Evolutionary conservation across 257 asterid genomes (phyloP), one percentile per base, ranked within the genome.

Genomic region (Sherardia arvensis): DNA sequence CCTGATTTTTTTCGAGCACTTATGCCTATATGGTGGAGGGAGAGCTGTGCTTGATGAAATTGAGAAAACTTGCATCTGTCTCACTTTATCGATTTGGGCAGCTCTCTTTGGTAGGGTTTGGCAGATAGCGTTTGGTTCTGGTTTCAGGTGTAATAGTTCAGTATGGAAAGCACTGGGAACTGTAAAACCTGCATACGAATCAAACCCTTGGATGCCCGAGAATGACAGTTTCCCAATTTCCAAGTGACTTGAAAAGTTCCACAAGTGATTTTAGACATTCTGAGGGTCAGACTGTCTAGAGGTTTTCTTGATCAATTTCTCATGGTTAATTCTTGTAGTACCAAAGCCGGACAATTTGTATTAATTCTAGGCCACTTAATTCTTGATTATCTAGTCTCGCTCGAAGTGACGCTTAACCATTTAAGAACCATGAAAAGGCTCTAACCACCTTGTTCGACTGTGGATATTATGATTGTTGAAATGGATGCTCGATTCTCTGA

Each of bases 51-150:
- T 77, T 9, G 82, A 77, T 77, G 82, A 77, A 63, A 38, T 77
- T 40, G 82, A 77, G 78, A 77, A 77, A 77, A 77, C 45, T 61
- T 77, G 69, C 68, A 77, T 45, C 64, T 73, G 21, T 73, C 79
- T 20, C 82, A 12, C 55, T 77, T 33, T 74, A 77, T 70, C 71
- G 79, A 36, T 77, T 77, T 64, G 82, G 82, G 82, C 63, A 77
- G 82, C 61, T 77, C 82, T 56, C 51, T 77, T 14, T 77, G 82
- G 82, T 77, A 66, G 79, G 64, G 76, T 70, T 21, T 77, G 82
- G 82, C 82, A 73, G 71, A 77, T 77, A 58, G 82, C 79, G 58
- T 77, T 77, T 32, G 82, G 82, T 29, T 77, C 82, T 7, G 82
- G 82, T 43, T 77, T 77, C 53, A 77, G 73, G 59, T 77, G 82